These are phyloP conservation scores for Paecilomyces variotii DNA, from an alignment of 2,329 filamentous ascomycete species.

Conservation along the genomic window DNA sequence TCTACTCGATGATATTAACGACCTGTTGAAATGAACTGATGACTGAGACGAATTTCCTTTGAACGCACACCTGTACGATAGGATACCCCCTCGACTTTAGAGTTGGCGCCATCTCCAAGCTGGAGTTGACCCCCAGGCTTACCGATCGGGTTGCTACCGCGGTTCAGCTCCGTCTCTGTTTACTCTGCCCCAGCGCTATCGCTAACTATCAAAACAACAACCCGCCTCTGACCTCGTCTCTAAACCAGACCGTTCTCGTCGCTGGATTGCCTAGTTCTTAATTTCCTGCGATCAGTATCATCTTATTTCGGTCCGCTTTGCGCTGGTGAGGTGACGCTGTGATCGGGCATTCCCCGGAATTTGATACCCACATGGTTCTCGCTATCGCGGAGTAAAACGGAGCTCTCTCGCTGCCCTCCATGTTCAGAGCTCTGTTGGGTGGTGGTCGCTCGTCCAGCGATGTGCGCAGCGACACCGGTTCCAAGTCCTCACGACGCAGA, in stretches of 20 bases:
- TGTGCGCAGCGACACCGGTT: conserved; percentile 24
- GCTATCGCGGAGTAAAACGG: background rate
- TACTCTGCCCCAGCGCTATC: background rate
- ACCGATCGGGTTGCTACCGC: background rate
- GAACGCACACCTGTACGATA: background rate
- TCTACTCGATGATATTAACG: background rate
- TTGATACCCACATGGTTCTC: background rate
- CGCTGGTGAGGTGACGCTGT: background rate
- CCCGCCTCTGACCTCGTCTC: no score
- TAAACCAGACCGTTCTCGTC: background rate
- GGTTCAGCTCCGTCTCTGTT: background rate
- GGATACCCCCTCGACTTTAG: background rate
- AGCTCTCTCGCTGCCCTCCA: conserved; percentile 16
- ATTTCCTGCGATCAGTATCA: no score
- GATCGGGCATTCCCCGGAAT: background rate
- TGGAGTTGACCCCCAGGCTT: background rate
- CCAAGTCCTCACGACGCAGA: conserved; percentile 26
- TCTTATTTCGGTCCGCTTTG: background rate
- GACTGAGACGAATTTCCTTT: background rate
- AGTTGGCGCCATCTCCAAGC: background rate
- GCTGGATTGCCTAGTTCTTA: background rate
- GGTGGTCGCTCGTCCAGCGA: conserved; percentile 12
- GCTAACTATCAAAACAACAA: background rate
- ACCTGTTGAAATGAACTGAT: background rate
- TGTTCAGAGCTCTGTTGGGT: conserved; percentile 33